A percentile compares a stretch with the other conserved stretches of the same genome.
Conservation (phyloP, 768 basidiomycete genomes). For the Trametes cinnabarina region DNA sequence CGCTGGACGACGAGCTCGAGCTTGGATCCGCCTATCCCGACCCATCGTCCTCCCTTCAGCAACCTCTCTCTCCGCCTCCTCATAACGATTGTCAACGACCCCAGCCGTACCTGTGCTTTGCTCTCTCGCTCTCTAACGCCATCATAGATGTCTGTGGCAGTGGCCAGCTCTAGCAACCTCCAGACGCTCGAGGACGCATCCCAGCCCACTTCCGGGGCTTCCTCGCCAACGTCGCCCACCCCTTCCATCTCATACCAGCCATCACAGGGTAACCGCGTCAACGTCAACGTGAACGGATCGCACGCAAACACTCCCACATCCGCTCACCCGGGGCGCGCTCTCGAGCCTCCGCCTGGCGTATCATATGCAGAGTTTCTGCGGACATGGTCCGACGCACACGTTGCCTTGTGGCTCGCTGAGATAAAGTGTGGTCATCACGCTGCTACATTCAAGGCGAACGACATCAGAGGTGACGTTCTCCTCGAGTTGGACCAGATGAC, state of each 20-base stretch:
- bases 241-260: conserved; percentile 30
- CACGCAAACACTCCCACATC: conserved; percentile 38
- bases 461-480: conserved; percentile 89
- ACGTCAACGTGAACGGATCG: conserved; percentile 35
- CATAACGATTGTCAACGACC: conserved; percentile 4
- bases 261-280: conserved; percentile 36
- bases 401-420: conserved; percentile 74
- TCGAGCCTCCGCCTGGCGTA: conserved; percentile 61
- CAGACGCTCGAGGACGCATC: conserved; percentile 36
- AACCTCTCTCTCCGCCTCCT: neutral
- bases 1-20: conserved; percentile 16
- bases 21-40: neutral
- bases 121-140: neutral
- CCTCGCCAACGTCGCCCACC: conserved; percentile 37
- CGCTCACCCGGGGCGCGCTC: conserved; percentile 38
- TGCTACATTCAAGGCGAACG: conserved; percentile 72
- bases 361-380: conserved; percentile 61
- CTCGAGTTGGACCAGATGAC: conserved; percentile 87
- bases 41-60: neutral
- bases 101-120: neutral
- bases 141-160: conserved; percentile 26
- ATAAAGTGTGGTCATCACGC: conserved; percentile 73
- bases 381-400: conserved; percentile 71
- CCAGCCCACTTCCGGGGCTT: conserved; percentile 37
- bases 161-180: conserved; percentile 24